Conservation (phyloP, 495 filamentous ascomycete species). For the Astrothelium subdiscretum region DNA sequence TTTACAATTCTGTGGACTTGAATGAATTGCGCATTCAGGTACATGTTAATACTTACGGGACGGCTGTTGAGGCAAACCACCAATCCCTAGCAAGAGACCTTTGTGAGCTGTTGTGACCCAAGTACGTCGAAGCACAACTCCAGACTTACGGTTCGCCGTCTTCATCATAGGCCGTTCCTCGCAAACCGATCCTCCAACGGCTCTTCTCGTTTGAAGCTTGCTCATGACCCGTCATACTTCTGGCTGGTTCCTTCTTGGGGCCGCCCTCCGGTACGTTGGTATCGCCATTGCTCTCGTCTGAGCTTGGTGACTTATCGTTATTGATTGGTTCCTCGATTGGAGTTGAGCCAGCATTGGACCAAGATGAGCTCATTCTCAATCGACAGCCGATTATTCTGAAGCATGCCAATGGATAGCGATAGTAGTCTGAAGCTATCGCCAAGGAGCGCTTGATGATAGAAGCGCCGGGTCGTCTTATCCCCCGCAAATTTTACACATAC, state of each 20-base stretch:
- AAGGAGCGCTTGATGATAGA: no score
- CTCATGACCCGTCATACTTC: neutral
- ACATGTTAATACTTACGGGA: constrained; percentile 33
- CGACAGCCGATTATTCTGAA: neutral
- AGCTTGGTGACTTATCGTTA: neutral
- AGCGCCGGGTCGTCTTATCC: no score
- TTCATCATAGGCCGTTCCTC: neutral
- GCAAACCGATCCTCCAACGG: neutral
- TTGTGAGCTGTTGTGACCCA: neutral
- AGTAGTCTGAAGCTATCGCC: no score
- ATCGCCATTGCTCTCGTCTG: neutral
- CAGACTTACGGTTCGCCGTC: neutral
- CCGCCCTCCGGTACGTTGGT: neutral
- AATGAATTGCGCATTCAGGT: neutral
- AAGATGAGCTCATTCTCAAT: neutral
- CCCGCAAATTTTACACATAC: no score
- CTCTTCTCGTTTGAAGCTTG: neutral
- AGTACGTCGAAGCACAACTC: neutral
- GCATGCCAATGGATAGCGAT: neutral
- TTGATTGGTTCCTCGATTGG: neutral
- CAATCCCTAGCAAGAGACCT: constrained; percentile 32
- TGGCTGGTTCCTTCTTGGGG: neutral
- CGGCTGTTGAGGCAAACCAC: constrained; percentile 72
- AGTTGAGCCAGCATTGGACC: neutral
- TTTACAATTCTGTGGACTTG: no score